Evolutionary conservation across 306 rosid genomes (phyloP), one percentile per base, ranked within the genome.

Genomic region (Cyclanthera cordifolia): DNA sequence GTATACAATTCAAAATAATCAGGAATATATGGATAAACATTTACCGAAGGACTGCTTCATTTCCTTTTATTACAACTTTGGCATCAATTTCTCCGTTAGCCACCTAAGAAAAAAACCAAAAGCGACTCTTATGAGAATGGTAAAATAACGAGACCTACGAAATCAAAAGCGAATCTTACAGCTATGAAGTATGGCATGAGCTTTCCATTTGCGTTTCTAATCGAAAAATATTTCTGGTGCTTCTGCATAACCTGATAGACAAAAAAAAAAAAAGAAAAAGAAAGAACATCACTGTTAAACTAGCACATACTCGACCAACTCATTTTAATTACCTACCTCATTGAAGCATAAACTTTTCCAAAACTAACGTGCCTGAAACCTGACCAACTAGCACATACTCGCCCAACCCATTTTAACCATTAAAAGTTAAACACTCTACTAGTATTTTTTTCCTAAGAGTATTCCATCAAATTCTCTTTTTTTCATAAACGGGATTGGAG

Each of bases 21-120:
- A 21, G 13, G 55, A 66, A 7, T 16, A 3, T 14, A 2, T 4
- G 53, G 5, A 47, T 50, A 10, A 20, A 63, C 49, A 19, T 69
- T 66, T 76, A 89, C 98, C 98, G 79, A 53, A 92, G 89, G 74
- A 87, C 98, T 71, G 96, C 96, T 79, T 92, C 98, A 79, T 92
- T 92, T 87, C 96, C 98, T 76, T 83, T 89, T 81, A 83, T 85
- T 27, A 92, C 98, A 6, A 76, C 79, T 45, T 59, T 56, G 69
- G 81, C 88, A 72, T 89, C 87, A 71, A 89, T 89, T 73, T 84
- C 81, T 61, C 98, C 98, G 81, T 92, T 92, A 25, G 93, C 95
- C 76, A 92, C 89, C 96, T 92, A 74, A 39, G 55, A 23, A 56
- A n/a, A 37, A 17, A 61, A 39, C 4, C 25, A 39, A 37, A 37